phyloP scores from a whole-genome alignment of 2,329 filamentous ascomycete genomes.

The Exophiala aquamarina region DNA sequence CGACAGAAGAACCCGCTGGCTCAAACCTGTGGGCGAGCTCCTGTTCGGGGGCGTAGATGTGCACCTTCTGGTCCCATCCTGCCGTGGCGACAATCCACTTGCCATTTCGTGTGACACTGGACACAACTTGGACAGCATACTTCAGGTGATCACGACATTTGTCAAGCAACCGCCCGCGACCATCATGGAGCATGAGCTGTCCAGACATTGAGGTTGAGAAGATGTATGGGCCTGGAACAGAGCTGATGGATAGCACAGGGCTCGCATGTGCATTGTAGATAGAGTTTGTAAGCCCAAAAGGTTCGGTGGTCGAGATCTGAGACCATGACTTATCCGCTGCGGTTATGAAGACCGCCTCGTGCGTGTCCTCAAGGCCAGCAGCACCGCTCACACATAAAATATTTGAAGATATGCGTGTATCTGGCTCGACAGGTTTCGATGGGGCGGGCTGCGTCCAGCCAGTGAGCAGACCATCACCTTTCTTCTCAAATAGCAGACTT shows the following conservation, averaged over 20 bases:
- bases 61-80: conserved; percentile 60
- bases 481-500: conserved; percentile 57
- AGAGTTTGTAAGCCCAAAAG: conserved; percentile 7
- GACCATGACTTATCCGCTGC: conserved; percentile 22
- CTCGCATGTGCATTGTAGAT: conserved; percentile 24
- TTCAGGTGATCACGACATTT: conserved; percentile 58
- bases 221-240: conserved; percentile 44
- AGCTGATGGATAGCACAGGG: conserved; percentile 54
- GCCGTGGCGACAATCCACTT: conserved; percentile 49
- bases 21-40: conserved; percentile 19
- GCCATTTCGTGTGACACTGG: conserved; percentile 19
- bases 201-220: conserved; percentile 62
- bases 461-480: conserved; percentile 41
- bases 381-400: conserved; percentile 27
- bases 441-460: conserved; percentile 47
- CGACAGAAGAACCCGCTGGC: not conserved
- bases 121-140: conserved; percentile 54
- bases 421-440: conserved; percentile 20
- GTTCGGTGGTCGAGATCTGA: conserved; percentile 7
- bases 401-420: conserved; percentile 24
- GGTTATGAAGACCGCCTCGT: conserved; percentile 17
- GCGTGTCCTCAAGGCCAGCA: conserved; percentile 1
- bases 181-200: conserved; percentile 51
- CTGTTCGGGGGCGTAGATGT: conserved; percentile 45
- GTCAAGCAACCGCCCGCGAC: conserved; percentile 29